These are phyloP conservation scores for Phytophthora capsici DNA, from an alignment of 352 stramenopile genomes.

Conservation along the genomic window DNA sequence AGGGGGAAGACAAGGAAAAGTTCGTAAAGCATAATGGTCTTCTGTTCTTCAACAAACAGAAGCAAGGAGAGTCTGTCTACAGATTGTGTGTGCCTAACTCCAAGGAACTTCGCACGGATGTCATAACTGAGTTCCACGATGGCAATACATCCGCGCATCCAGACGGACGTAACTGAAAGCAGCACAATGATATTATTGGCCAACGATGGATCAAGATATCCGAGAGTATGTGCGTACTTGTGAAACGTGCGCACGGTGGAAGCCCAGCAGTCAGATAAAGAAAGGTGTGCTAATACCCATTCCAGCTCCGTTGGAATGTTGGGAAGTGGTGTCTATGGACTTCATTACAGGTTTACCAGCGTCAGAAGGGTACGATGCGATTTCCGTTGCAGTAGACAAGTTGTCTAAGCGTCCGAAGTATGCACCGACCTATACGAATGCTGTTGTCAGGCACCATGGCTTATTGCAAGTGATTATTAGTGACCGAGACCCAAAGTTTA, in stretches of 20 bases:
- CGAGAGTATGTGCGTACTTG: constrained; percentile 22
- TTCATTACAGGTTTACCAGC: constrained; percentile 36
- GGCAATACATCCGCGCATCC: too few relatives aligned
- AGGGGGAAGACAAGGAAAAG: too few relatives aligned
- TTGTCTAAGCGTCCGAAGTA: constrained; percentile 36
- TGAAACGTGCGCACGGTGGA: constrained; percentile 12
- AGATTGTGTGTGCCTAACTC: too few relatives aligned
- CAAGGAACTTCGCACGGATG: too few relatives aligned
- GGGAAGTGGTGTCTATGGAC: constrained; percentile 34
- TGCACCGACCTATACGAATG: constrained; percentile 14
- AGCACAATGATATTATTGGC: constrained; percentile 14
- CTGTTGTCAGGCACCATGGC: constrained; percentile 23
- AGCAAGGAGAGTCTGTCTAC: too few relatives aligned
- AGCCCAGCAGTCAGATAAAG: constrained; percentile 4
- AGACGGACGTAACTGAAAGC: constrained; percentile 10
- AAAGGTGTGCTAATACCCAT: constrained; percentile 10
- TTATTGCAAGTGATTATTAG: constrained; percentile 19
- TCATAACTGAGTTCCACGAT: too few relatives aligned
- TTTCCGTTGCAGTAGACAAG: constrained; percentile 31
- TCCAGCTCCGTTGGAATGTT: constrained; percentile 22
- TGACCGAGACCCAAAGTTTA: constrained; percentile 31
- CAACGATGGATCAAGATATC: constrained; percentile 11
- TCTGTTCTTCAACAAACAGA: too few relatives aligned
- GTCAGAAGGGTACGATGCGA: constrained; percentile 30
- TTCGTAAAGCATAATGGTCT: too few relatives aligned